Percentiles rank a stretch among this genome's conserved stretches.
phyloP scores from a whole-genome alignment of 768 basidiomycete genomes.

The Chalciporus chontae region DNA sequence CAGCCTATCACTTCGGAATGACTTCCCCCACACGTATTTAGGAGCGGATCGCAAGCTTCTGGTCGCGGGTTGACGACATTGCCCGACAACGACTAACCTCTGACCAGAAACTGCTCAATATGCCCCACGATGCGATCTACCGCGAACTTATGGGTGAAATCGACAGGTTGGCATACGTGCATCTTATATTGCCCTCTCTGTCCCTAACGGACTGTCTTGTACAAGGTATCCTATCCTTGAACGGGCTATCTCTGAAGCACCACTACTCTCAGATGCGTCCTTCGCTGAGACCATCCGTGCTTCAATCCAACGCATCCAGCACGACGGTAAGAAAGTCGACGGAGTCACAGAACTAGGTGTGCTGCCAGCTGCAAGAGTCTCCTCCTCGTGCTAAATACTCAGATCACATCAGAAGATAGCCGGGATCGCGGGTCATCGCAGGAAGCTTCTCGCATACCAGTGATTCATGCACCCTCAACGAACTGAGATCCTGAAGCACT shows the following conservation, averaged over 20 bases:
- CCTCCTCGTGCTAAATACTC: slow-evolving; percentile 1
- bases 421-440: background rate
- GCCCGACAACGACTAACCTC: slow-evolving; percentile 51
- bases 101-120: slow-evolving; percentile 51
- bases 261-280: slow-evolving; percentile 44
- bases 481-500: slow-evolving; percentile 1
- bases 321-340: slow-evolving; percentile 31
- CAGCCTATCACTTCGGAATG: background rate
- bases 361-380: background rate
- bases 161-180: slow-evolving; percentile 46
- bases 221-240: slow-evolving; percentile 65
- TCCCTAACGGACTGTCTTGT: background rate
- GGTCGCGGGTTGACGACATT: slow-evolving; percentile 58
- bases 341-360: background rate
- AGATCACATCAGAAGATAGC: background rate
- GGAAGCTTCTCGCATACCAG: background rate
- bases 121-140: slow-evolving; percentile 50
- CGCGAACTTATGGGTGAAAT: slow-evolving; percentile 69
- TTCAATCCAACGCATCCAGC: slow-evolving; percentile 45
- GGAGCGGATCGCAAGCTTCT: slow-evolving; percentile 52
- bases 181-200: background rate
- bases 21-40: slow-evolving; percentile 21
- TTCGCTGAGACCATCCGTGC: slow-evolving; percentile 43
- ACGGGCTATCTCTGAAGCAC: slow-evolving; percentile 52
- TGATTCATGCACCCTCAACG: background rate